Evolutionary conservation across 1,284 basidiomycete species (phyloP), one percentile per base, ranked within the genome.

Genomic region (Irpex sp.): DNA sequence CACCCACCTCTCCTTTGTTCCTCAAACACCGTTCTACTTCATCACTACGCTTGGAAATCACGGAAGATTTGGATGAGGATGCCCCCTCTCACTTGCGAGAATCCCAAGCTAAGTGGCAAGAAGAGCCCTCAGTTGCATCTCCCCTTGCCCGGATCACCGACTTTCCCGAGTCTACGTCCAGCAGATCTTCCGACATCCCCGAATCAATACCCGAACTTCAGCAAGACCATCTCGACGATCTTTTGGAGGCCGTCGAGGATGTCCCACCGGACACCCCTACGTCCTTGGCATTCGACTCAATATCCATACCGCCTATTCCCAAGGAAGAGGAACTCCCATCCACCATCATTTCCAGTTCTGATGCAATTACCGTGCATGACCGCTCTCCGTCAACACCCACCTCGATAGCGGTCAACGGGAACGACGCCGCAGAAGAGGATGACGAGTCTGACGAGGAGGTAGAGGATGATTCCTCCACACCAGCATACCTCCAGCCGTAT

Each of bases 401-500:
- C 8, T 15, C 40, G 11, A 44, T 44, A 17, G 44, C 44, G 44
- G 17, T 51, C 49, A 19, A 21, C 7, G 49, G 66, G 57, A 71
- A 67, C n/a, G 72, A 69, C 4, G 73, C 60, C 6, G 65, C 64
- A 17, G 48, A 52, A n/a, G 65, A 64, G 15, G 65, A 68, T 48
- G 71, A 67, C 1, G 70, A 71, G 2, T 71, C 69, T 3, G 68
- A 62, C 1, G 72, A 73, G 15, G 73, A 75, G 13, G 64, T 66
- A 1, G 74, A 75, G 19, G 71, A 72, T n/a, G 69, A 74, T 58
- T 62, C 67, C 6, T 70, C 67, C 11, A 77, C 89, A 58, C 86
- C 88, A 5, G 78, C 79, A 13, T 87, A 92, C 67, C 77, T 92
- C 38, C 82, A 81, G 59, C 82, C 85, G 0, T 92, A 85, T 65